Conservation (phyloP, 495 filamentous ascomycete genomes). For the Penicillium ochrochloron region DNA sequence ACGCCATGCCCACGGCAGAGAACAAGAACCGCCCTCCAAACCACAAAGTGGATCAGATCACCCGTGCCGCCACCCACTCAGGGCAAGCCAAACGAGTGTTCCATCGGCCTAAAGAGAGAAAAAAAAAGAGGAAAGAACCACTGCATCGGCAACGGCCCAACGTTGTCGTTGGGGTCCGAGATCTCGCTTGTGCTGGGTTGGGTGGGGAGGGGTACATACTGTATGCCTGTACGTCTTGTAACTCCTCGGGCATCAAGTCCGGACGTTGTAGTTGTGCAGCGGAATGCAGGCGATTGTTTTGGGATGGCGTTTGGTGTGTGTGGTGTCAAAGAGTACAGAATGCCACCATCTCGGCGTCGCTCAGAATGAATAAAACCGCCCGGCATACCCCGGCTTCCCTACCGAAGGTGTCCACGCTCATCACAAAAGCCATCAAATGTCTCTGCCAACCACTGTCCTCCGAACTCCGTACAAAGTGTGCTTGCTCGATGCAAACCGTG, state of each 20-base stretch:
- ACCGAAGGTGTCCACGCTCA: background rate
- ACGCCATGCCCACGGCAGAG: constrained; percentile 4
- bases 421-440: background rate
- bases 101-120: background rate
- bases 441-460: background rate
- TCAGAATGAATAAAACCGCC: background rate
- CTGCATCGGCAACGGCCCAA: constrained; percentile 10
- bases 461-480: background rate
- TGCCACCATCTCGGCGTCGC: background rate
- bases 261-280: background rate
- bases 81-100: background rate
- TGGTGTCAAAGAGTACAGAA: background rate
- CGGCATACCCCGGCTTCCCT: background rate
- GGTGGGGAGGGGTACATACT: background rate
- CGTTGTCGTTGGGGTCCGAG: constrained; percentile 3
- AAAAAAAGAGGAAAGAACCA: background rate
- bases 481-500: background rate
- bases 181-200: background rate
- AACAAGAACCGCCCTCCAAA: constrained; percentile 6
- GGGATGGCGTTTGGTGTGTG: no score
- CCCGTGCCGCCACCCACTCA: constrained; percentile 3
- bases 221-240: background rate
- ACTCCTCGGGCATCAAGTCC: background rate
- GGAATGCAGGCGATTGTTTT: background rate
- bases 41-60: constrained; percentile 7